phyloP scores from a whole-genome alignment of 1,284 basidiomycete genomes.

The Pisolithus thermaeus region DNA sequence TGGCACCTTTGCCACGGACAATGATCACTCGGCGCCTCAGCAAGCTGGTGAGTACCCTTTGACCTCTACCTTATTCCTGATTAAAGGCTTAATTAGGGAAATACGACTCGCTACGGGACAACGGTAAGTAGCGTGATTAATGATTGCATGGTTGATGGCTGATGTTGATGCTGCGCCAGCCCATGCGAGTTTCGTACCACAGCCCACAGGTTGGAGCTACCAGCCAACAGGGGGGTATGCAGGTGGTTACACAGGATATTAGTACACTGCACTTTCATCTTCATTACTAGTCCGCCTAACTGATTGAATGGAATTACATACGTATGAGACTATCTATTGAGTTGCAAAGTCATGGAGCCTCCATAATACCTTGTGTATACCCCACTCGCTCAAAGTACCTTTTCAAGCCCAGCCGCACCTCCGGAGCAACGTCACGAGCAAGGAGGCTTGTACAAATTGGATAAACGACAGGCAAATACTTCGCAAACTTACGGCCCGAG shows the following conservation, averaged over 20 bases:
- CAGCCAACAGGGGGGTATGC: constrained; percentile 27
- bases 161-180: constrained; percentile 32
- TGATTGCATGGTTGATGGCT: neutral
- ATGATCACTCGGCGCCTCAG: constrained; percentile 58
- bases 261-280: constrained; percentile 21
- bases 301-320: constrained; percentile 28
- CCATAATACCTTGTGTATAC: constrained; percentile 67
- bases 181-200: constrained; percentile 49
- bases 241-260: constrained; percentile 40
- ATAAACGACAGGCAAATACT: constrained; percentile 83
- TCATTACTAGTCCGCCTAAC: constrained; percentile 14
- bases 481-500: constrained; percentile 76
- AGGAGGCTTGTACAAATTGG: constrained; percentile 81
- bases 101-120: constrained; percentile 69
- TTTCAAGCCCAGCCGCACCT: constrained; percentile 73
- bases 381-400: constrained; percentile 77
- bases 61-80: constrained; percentile 7
- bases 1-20: constrained; percentile 72
- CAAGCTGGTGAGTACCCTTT: constrained; percentile 46
- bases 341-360: constrained; percentile 33
- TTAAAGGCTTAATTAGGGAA: constrained; percentile 43
- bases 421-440: constrained; percentile 71
- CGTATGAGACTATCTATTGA: constrained; percentile 18
- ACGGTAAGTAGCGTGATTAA: constrained; percentile 33
- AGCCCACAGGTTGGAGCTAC: constrained; percentile 27